Evolutionary conservation across 306 rosid species (phyloP), one percentile per base, ranked within the genome.

Genomic region (Cotoneaster glaucophyllus): DNA sequence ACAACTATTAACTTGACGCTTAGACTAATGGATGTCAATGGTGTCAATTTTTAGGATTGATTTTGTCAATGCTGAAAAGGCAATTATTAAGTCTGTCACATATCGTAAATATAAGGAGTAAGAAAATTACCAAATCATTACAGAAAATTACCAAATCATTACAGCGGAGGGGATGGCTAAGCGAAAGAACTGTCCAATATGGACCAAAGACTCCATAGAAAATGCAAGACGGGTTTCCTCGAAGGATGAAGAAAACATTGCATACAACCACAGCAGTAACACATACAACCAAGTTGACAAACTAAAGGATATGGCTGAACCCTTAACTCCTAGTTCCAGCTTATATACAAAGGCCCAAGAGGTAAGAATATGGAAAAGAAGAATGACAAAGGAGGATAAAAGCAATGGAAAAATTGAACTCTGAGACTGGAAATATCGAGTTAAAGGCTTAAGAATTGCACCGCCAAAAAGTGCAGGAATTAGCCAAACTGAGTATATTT

Each of bases 111-210:
- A 5, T 2, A 41, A 41, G 3, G 12, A 2, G 44, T 9, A 41
- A 41, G 44, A 2, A 41, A 41, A 48, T 85, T 83, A 90, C 97
- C 97, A 90, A 75, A 82, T 61, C 96, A 90, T 93, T 0, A 79
- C 70, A 5, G 97, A 2, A 41, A 41, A 48, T 85, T 83, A 90
- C 97, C 97, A 90, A 75, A 82, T 61, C 96, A 90, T 93, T 0
- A 79, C 70, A 5, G 97, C 91, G 13, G 97, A 83, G 0, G 97
- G 96, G 7, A 83, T 21, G n/a, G 88, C 94, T 54, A 86, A 64
- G 0, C 79, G 80, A 75, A 86, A 70, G 81, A 90, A 93, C 62
- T 77, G 58, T 21, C 71, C 11, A 0, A 87, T 4, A 22, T 83
- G 67, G 34, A 52, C 31, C 17, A 93, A 65, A 61, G 78, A 83